Evolutionary conservation across 306 rosid species (phyloP), one percentile per base, ranked within the genome.

Genomic region (Herpetospermum pedunculosum): DNA sequence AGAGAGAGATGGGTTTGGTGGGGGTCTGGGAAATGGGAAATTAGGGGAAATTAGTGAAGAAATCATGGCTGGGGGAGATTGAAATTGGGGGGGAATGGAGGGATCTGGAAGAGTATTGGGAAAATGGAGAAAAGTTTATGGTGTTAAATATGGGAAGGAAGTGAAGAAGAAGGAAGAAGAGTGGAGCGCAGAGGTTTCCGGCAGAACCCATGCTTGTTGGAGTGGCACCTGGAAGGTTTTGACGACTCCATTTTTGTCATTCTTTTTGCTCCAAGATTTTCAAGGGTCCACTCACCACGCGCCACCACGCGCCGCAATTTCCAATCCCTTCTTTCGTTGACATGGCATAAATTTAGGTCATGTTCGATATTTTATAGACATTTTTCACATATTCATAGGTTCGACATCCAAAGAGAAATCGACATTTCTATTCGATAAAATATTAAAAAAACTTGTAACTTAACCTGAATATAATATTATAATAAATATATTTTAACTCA

Each of bases 71-170:
- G 13, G 47, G 35, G 60, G 12, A 50, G 47, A 59, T 54, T 25
- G 12, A 50, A 75, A 32, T 10, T 50, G 37, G 44, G n/a, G n/a
- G n/a, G n/a, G n/a, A n/a, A n/a, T n/a, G n/a, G 87, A 86, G 89
- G 87, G 77, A 85, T 86, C 89, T 80, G 72, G 92, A 89, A 84
- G 83, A 75, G 79, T 48, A 19, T 29, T 21, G 28, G 3, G 19
- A 1, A 18, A 52, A 14, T 53, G 0, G 14, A 19, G 29, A 48
- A 32, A 2, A 58, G 6, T 4, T 0, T 3, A 29, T 32, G 43
- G 21, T n/a, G 21, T 64, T 35, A n/a, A 0, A 13, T 28, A 59
- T 30, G 15, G 40, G 40, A 59, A 29, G 40, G 41, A 3, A 19
- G 3, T 1, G 62, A 57, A 57, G 37, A 5, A 57, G 16, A 5